Percentiles rank a stretch among this genome's conserved stretches.
phyloP scores from a whole-genome alignment of 495 filamentous ascomycete species.

The Tuber melanosporum region DNA sequence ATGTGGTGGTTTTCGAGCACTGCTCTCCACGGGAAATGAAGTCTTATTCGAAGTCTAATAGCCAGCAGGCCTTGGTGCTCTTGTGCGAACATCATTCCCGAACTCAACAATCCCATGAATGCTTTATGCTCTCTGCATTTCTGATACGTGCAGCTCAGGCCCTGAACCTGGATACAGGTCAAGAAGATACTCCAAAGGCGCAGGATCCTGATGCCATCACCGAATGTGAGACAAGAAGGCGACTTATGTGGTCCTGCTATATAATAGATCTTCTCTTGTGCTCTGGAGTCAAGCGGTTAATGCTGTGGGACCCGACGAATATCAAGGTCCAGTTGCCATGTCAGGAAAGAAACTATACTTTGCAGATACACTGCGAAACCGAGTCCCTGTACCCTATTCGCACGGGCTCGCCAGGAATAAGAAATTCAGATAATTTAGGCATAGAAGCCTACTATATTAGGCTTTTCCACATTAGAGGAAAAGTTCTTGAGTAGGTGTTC shows the following conservation, averaged over 20 bases:
- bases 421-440: neutral
- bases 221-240: constrained; percentile 2
- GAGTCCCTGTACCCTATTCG: neutral
- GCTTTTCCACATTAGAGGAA: neutral
- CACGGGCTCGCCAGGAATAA: neutral
- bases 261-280: constrained; percentile 1
- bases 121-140: neutral
- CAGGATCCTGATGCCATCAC: constrained; percentile 1
- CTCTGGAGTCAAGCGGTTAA: neutral
- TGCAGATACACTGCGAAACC: neutral
- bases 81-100: neutral
- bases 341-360: constrained; percentile 1
- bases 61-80: neutral
- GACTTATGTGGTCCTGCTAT: constrained; percentile 3
- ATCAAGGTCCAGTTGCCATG: neutral
- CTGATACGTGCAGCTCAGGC: neutral
- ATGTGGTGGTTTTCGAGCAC: neutral
- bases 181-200: neutral
- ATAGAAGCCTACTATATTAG: constrained; percentile 1
- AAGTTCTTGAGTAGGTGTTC: neutral
- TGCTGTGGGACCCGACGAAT: neutral
- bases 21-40: neutral
- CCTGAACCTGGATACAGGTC: neutral
- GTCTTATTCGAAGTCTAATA: neutral
- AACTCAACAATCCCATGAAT: neutral